Conservation (phyloP, 179 eudicot genomes). For the Silene noctiflora region DNA sequence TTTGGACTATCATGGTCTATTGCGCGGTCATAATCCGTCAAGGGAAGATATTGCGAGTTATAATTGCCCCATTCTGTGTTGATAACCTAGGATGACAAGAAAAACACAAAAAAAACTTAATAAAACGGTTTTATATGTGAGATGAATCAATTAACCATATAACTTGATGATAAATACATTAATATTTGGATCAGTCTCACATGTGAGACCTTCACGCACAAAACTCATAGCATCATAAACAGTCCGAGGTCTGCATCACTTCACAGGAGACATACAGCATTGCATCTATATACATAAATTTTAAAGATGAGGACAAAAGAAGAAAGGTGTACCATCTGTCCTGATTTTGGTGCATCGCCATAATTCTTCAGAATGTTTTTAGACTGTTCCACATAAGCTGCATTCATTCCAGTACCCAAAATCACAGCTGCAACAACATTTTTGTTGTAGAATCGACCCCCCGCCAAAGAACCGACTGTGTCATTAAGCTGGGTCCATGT, state of each 20-base stretch:
- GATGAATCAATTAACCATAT: not conserved
- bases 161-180: not conserved
- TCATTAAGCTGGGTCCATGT: constrained; percentile 60
- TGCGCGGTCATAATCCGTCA: constrained; percentile 61
- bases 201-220: not conserved
- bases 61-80: constrained; percentile 80
- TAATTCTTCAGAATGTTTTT: constrained; percentile 64
- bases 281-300: not conserved
- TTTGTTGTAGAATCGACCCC: constrained; percentile 60
- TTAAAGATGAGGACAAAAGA: not conserved
- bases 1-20: constrained; percentile 67
- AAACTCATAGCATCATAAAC: not conserved
- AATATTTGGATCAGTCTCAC: not conserved
- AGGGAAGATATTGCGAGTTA: constrained; percentile 53
- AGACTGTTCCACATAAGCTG: constrained; percentile 74
- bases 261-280: not conserved
- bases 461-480: constrained; percentile 86
- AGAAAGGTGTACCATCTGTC: constrained; percentile 52
- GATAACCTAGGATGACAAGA: constrained; percentile 41
- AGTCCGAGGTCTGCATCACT: not conserved
- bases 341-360: constrained; percentile 55
- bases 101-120: not conserved
- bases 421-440: constrained; percentile 83
- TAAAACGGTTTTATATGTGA: not conserved
- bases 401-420: constrained; percentile 90